Base-by-base conservation (phyloP, 768 basidiomycete genomes). In the Lactifluus hygrophoroides region DNA sequence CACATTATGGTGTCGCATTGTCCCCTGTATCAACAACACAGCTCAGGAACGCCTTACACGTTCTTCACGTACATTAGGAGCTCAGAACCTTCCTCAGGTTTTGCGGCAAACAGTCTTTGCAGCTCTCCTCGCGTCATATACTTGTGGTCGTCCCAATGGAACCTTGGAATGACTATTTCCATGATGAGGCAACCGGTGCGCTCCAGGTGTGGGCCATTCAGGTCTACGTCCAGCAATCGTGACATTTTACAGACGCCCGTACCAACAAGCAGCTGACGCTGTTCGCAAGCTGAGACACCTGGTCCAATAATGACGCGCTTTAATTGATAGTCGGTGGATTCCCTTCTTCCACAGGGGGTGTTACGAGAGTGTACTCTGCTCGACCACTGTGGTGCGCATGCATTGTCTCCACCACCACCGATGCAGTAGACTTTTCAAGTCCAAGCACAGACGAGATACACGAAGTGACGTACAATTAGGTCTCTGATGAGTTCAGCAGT, bases 81-180 rank as follows among this genome's bases (percentile, higher is more conserved):
- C 44, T 63, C 57, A 23, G 50, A 48, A n/a, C 62, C 19, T 30
- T 61, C 56, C 66, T 35, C 46, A 69, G 61, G 6, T 65, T 69
- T 5, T 67, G n/a, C 72, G 27, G 58, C 63, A 60, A 75, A 76
- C 27, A 80, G 54, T 23, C 65, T 61, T 43, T 70, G 52, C 61
- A 80, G 62, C 25, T 54, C 72, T 23, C 65, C 57, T 58, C 40
- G 58, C n/a, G 71, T 73, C 67, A 81, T 62, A 60, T 73, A 81
- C 19, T 68, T 52, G 61, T 82, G 80, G 62, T 80, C 80, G 51
- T 77, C 75, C 77, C 77, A 80, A 37, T 73, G 65, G 62, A 81
- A 80, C 3, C 78, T 80, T 0, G 81, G 81, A 11, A 81, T 75
- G n/a, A 83, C 80, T 5, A 83, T 76, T 69, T 83, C 81, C 17